These are phyloP conservation scores for Bryoerythrophyllum caledonicum DNA, from an alignment of 225 moss, liverwort and hornwort species.

Conservation along the genomic window DNA sequence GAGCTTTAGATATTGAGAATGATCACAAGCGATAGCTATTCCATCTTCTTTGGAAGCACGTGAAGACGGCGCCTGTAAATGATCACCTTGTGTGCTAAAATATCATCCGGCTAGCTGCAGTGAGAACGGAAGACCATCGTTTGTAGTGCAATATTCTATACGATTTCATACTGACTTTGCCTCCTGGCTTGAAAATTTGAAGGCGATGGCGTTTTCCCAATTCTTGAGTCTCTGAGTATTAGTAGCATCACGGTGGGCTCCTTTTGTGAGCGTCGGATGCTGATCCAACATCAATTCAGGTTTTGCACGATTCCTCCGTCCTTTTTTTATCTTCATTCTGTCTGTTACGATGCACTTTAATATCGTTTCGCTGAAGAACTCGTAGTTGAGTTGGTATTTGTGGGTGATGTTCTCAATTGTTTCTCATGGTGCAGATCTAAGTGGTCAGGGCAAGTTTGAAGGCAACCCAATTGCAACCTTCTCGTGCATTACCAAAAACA, in stretches of 20 bases:
- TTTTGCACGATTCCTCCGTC: not conserved
- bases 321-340: not conserved
- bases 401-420: too few relatives aligned
- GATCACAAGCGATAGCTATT: not conserved
- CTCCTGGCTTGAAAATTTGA: not conserved
- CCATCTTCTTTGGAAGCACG: not conserved
- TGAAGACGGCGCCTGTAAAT: not conserved
- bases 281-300: not conserved
- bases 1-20: constrained; percentile 8
- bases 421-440: not conserved
- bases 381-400: not conserved
- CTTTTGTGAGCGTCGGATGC: not conserved
- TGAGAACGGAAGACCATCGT: not conserved
- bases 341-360: not conserved
- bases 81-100: not conserved
- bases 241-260: not conserved
- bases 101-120: not conserved
- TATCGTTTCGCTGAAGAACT: too few relatives aligned
- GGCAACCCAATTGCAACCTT: too few relatives aligned
- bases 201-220: not conserved
- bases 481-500: too few relatives aligned
- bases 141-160: too few relatives aligned
- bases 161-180: not conserved
- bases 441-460: not conserved
- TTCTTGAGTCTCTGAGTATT: not conserved